Evolutionary conservation across 441 rosid species (phyloP).

Genomic region (Gossypium laxum): DNA sequence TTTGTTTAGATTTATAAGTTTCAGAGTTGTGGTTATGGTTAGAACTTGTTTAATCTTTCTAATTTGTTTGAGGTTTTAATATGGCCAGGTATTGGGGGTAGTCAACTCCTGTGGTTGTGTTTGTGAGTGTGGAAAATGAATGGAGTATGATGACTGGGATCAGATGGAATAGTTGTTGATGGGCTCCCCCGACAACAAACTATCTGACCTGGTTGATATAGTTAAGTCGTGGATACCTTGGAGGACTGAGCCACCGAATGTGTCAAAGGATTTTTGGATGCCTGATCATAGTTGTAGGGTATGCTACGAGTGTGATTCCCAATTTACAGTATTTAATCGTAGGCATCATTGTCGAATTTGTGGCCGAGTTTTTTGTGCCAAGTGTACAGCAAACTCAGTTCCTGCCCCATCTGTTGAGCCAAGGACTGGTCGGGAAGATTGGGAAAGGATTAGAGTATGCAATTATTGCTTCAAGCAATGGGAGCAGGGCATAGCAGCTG

Average conservation of each 20-base stretch:
- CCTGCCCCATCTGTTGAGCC: conserved; percentile 42
- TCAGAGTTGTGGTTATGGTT: background rate
- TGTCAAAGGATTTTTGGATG: conserved; percentile 76
- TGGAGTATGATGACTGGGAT: conserved; percentile 42
- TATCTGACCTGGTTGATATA: conserved; percentile 35
- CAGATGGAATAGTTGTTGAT: conserved; percentile 41
- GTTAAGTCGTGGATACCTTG: conserved; percentile 46
- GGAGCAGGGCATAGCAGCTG: conserved; percentile 35
- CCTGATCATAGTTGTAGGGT: conserved; percentile 72
- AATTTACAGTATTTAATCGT: conserved; percentile 50
- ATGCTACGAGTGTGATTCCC: conserved; percentile 67
- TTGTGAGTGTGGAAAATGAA: conserved; percentile 38
- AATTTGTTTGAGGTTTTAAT: conserved; percentile 4
- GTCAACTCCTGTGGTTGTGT: conserved; percentile 14
- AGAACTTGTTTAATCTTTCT: background rate
- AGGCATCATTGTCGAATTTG: conserved; percentile 68
- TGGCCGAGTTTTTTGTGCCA: conserved; percentile 62
- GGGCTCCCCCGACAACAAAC: conserved; percentile 44
- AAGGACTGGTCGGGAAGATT: conserved; percentile 33
- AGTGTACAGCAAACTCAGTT: conserved; percentile 50
- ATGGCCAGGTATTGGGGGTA: conserved; percentile 17
- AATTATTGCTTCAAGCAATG: conserved; percentile 61
- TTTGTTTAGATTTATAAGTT: background rate
- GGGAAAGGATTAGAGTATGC: conserved; percentile 53
- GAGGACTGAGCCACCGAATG: conserved; percentile 32